Evolutionary conservation across 2,329 filamentous ascomycete species (phyloP).

Genomic region (Raffaelea arxii): DNA sequence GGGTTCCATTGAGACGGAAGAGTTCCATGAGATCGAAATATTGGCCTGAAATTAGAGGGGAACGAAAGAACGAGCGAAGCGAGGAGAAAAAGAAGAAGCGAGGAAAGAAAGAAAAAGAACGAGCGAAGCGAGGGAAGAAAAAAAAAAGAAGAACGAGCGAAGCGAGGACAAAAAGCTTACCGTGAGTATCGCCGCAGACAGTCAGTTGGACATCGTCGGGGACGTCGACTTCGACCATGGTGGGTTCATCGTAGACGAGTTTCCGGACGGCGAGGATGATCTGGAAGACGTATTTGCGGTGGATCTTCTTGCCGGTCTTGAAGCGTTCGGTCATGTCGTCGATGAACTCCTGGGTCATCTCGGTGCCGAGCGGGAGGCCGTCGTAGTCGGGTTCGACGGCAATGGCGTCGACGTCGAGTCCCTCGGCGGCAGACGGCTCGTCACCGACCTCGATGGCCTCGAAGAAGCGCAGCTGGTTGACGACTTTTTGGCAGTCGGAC

Average conservation of each 20-base stretch:
- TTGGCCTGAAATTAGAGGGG: constrained; percentile 53
- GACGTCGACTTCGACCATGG: constrained; percentile 91
- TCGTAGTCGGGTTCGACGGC: constrained; percentile 77
- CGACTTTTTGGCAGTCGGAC: constrained; percentile 88
- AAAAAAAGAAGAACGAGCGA: constrained; percentile 22
- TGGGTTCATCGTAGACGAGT: constrained; percentile 83
- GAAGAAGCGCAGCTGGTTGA: constrained; percentile 85
- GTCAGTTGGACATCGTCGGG: constrained; percentile 71
- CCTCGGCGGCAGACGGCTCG: constrained; percentile 84
- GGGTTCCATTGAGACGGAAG: constrained; percentile 82
- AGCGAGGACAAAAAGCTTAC: constrained; percentile 19
- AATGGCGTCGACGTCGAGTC: constrained; percentile 80
- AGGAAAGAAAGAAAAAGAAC: background rate
- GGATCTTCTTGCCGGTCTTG: constrained; percentile 90
- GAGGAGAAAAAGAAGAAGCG: background rate
- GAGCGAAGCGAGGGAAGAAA: background rate
- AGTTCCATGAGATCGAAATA: constrained; percentile 97
- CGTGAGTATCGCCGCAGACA: constrained; percentile 95
- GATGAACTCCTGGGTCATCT: constrained; percentile 95
- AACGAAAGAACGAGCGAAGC: background rate
- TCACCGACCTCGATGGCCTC: constrained; percentile 91
- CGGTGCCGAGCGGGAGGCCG: constrained; percentile 62
- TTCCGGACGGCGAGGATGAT: constrained; percentile 87
- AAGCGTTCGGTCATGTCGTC: constrained; percentile 96
- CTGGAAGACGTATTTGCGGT: constrained; percentile 95